Conservation (phyloP, 108 stramenopile species). For the Poteriospumella lacustris region DNA sequence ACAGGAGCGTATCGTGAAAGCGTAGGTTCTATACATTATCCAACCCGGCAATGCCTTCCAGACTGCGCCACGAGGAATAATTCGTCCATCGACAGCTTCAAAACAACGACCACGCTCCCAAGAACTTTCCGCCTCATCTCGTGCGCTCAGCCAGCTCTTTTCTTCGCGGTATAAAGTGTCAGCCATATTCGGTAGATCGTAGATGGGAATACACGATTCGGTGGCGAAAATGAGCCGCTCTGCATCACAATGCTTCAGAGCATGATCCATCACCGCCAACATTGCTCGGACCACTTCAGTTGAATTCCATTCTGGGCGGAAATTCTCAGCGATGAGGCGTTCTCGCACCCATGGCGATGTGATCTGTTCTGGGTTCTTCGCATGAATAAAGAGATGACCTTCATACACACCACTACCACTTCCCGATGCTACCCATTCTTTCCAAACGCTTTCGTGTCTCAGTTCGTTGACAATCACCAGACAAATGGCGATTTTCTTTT, state of each 20-base stretch:
- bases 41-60: slow-evolving; percentile 17
- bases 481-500: slow-evolving; percentile 16
- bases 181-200: background rate
- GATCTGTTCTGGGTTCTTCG: slow-evolving; percentile 21
- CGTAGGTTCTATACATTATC: too few species aligned
- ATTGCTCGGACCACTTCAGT: slow-evolving; percentile 26
- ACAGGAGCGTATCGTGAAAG: too few species aligned
- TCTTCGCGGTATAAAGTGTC: background rate
- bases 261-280: background rate
- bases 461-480: slow-evolving; percentile 24
- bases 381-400: slow-evolving; percentile 18
- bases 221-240: background rate
- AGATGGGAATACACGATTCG: slow-evolving; percentile 30
- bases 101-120: slow-evolving; percentile 8
- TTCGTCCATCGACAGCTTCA: slow-evolving; percentile 4
- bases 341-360: slow-evolving; percentile 1
- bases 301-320: slow-evolving; percentile 25
- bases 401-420: background rate
- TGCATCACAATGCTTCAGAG: background rate
- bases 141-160: slow-evolving; percentile 19
- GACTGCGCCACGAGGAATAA: background rate
- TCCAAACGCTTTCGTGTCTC: slow-evolving; percentile 14
- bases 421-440: background rate
- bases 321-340: background rate
- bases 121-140: background rate